Percentiles rank a stretch among this genome's conserved stretches.
These are phyloP conservation scores for Eimeria maxima DNA, from an alignment of 169 alveolate genomes.

Conservation along the genomic window DNA sequence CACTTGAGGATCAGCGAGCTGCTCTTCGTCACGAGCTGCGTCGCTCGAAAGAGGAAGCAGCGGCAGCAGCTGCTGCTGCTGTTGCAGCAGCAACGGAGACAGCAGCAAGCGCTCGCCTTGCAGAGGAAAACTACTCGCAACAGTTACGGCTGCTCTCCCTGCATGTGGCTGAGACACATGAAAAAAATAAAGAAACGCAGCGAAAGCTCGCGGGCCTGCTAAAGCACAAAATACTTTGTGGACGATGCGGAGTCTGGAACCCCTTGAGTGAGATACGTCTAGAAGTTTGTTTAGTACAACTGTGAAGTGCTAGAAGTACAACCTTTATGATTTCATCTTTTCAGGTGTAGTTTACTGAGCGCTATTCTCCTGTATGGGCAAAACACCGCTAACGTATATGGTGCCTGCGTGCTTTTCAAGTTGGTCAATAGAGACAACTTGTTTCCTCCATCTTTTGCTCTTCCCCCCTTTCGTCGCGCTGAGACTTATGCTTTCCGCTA, in stretches of 20 bases:
- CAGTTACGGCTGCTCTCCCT: slow-evolving; percentile 40
- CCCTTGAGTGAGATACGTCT: slow-evolving; percentile 22
- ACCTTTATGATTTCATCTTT: neutral
- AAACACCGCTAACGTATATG: neutral
- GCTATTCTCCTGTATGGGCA: neutral
- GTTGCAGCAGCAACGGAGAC: slow-evolving; percentile 53
- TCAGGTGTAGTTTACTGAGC: neutral
- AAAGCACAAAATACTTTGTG: slow-evolving; percentile 48
- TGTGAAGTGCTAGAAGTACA: neutral
- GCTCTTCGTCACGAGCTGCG: slow-evolving; percentile 32
- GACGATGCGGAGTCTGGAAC: slow-evolving; percentile 57
- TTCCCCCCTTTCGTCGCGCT: neutral
- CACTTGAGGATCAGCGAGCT: slow-evolving; percentile 50
- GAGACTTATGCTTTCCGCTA: neutral
- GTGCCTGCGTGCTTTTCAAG: neutral
- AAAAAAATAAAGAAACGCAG: neutral
- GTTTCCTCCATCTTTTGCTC: neutral
- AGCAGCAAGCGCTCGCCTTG: slow-evolving; percentile 57
- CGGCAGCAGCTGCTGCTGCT: slow-evolving; percentile 55
- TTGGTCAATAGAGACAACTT: neutral
- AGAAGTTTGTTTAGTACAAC: neutral
- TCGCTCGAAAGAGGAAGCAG: slow-evolving; percentile 22
- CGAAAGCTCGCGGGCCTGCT: slow-evolving; percentile 10
- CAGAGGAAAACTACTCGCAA: slow-evolving; percentile 55
- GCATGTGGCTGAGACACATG: slow-evolving; percentile 52